Percentiles rank a stretch among this genome's conserved stretches.
phyloP scores from a whole-genome alignment of 1,139 yeast species.

The Suhomyces yuchorum region DNA sequence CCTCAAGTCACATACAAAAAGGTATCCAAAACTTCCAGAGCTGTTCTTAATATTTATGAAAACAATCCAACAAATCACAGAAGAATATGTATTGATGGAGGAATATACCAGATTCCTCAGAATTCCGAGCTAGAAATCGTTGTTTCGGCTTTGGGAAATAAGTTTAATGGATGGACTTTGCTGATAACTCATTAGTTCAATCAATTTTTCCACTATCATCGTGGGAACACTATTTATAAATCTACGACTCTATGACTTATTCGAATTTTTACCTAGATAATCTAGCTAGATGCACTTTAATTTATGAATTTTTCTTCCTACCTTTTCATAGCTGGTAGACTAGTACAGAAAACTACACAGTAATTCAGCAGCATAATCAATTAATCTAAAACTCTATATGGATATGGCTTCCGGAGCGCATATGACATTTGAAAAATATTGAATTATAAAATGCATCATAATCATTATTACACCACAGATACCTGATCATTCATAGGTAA shows the following conservation, averaged over 20 bases:
- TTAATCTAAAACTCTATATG: not conserved
- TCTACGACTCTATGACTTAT: too few species aligned
- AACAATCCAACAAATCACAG: conserved; percentile 24
- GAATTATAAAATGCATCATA: not conserved
- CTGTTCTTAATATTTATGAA: conserved; percentile 30
- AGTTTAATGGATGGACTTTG: conserved; percentile 28
- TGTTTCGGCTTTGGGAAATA: conserved; percentile 24
- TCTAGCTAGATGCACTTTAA: too few species aligned
- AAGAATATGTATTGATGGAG: conserved; percentile 60
- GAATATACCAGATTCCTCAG: conserved; percentile 36
- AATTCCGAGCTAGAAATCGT: conserved; percentile 22
- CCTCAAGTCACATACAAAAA: conserved; percentile 46
- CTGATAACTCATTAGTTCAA: conserved; percentile 12
- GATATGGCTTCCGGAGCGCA: not conserved
- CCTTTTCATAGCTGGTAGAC: too few species aligned
- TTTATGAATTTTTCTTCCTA: too few species aligned
- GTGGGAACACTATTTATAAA: too few species aligned
- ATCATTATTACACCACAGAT: not conserved
- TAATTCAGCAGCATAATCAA: too few species aligned
- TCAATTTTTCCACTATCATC: too few species aligned
- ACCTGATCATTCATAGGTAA: not conserved
- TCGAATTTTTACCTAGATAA: too few species aligned
- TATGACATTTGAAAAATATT: not conserved
- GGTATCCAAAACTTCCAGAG: conserved; percentile 26
- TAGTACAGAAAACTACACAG: too few species aligned